Base-by-base conservation (phyloP, 73 alveolate genomes). In the Uronychia binucleata region DNA sequence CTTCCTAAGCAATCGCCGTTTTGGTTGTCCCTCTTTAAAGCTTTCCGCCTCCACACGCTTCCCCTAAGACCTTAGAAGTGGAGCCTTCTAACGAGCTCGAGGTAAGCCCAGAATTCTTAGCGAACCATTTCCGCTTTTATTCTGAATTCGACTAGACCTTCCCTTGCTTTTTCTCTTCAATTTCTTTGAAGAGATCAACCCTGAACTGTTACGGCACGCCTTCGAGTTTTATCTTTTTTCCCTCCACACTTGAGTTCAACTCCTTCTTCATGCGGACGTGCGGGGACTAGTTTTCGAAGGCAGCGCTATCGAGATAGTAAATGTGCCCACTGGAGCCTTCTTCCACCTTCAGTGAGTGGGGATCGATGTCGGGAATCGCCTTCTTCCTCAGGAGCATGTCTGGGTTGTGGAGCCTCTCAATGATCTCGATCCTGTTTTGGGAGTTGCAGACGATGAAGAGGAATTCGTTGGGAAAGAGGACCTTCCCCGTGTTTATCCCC, bases 401-500 rank as follows among this genome's bases (percentile, higher is more conserved):
- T 28, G 81, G 81, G 25, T 75, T 28, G 30, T 75, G 81, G 59
- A 75, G 30, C 29, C 27, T 26, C 32, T 75, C 57, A 30, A 87
- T 87, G 77, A 87, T 28, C 67, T 87, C 84, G 28, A 34, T 34
- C 1, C 93, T 19, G 57, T 81, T 75, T 0, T 59, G 1, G 77
- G 86, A n/a, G 34, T 87, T 87, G 81, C 93, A 87, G 1, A 80
- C 59, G 8, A 87, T 29, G 78, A 87, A 87, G 77, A 87, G 46
- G 58, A 87, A 87, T 74, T 87, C 93, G 74, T 87, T 80, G 26
- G 89, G 88, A 35, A 87, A 87, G 30, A 87, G 83, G 58, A 14
- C 80, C 25, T 87, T 86, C 75, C 57, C 77, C 0, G 88, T 75
- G 19, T 25, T 1, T 28, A 32, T 30, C 30, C 46, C 28, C 27